Percentiles rank a stretch among this genome's conserved stretches.
Evolutionary conservation across 495 filamentous ascomycete species (phyloP).

Genomic region (Neurospora pannonica): DNA sequence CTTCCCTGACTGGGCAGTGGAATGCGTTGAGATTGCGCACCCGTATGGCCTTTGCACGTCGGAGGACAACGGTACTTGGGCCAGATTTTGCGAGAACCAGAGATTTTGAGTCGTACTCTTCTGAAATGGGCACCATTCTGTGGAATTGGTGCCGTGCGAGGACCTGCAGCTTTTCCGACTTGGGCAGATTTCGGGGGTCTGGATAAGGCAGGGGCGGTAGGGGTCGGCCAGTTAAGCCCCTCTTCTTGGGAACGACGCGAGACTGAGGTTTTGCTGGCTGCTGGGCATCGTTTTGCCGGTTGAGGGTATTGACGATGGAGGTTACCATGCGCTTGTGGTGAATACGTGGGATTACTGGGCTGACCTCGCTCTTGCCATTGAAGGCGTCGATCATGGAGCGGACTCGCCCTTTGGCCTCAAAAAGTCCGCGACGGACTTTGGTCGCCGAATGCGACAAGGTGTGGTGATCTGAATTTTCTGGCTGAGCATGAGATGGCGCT

Average conservation of each 20-base stretch:
- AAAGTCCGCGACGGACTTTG: neutral
- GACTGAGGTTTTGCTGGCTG: neutral
- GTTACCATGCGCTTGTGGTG: neutral
- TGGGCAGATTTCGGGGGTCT: neutral
- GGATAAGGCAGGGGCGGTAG: neutral
- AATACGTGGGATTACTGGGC: neutral
- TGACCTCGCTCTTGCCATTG: neutral
- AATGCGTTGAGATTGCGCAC: neutral
- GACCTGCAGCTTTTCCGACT: neutral
- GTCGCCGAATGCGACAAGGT: neutral
- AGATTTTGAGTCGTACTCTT: neutral
- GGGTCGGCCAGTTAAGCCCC: neutral
- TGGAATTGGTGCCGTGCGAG: neutral
- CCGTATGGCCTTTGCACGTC: neutral
- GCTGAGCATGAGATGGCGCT: too few species aligned
- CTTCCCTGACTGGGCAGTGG: neutral
- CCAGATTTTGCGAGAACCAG: neutral
- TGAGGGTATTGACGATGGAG: neutral
- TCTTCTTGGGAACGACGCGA: neutral
- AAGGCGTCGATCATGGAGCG: neutral
- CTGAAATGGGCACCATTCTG: neutral
- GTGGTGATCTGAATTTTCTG: too few species aligned
- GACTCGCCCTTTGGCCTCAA: neutral
- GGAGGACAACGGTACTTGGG: neutral
- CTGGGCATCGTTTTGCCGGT: rapidly evolving